Conservation (phyloP, 805 yeast species). For the Teunomyces aglyptinius region DNA sequence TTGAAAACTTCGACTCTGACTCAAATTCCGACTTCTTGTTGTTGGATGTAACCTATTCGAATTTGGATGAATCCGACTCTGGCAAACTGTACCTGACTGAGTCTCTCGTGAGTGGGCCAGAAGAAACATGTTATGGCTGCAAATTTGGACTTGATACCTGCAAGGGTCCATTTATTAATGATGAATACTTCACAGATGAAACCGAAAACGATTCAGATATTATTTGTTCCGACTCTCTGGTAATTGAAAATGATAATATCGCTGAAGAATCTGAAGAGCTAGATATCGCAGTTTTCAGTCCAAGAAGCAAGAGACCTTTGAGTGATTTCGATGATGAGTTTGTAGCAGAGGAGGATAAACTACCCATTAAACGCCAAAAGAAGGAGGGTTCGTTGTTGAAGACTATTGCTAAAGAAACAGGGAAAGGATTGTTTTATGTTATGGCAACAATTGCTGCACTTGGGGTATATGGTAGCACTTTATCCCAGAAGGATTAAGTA, state of each 20-base stretch:
- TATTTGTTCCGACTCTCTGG: not conserved
- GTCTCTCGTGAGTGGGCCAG: not conserved
- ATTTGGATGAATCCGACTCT: not conserved
- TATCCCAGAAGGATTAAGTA: not conserved
- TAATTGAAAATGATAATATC: not conserved
- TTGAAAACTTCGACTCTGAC: not conserved
- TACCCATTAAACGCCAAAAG: not conserved
- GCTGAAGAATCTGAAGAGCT: not conserved
- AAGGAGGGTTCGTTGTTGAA: conserved; percentile 12
- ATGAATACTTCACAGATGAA: conserved; percentile 7
- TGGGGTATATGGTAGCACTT: conserved; percentile 35
- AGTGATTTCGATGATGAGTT: conserved; percentile 10
- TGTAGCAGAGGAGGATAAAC: conserved; percentile 1
- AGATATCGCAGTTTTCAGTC: not conserved
- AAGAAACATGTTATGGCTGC: not conserved
- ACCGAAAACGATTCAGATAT: conserved; percentile 5
- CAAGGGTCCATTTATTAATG: not conserved
- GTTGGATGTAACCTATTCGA: not conserved
- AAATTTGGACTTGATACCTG: not conserved
- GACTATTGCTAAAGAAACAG: conserved; percentile 26
- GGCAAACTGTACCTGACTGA: not conserved
- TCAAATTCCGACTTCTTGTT: conserved; percentile 1
- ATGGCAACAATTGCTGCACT: conserved; percentile 32
- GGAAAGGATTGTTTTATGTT: conserved; percentile 32
- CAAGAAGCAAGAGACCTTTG: conserved; percentile 5